These are phyloP conservation scores for Candida takata DNA, from an alignment of 805 yeast species.

Conservation along the genomic window DNA sequence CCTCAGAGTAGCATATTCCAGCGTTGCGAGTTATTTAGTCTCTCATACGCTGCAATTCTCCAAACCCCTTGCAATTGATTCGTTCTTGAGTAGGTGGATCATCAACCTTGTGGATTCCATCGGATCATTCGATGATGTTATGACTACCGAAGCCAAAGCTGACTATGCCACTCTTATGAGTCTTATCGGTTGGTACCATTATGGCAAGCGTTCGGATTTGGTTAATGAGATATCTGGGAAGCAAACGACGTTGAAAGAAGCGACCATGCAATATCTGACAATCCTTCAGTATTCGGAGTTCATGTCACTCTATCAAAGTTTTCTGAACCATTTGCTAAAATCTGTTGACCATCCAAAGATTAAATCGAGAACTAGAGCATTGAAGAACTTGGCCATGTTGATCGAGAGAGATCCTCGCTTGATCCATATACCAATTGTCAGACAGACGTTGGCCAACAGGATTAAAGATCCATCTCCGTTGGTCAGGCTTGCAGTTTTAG, in stretches of 20 bases:
- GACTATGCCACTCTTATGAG: slow-evolving; percentile 1
- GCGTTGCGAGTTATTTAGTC: not conserved
- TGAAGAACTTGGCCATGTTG: slow-evolving; percentile 53
- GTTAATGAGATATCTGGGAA: not conserved
- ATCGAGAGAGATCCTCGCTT: slow-evolving; percentile 47
- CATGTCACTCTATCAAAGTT: slow-evolving; percentile 39
- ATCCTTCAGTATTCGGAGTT: slow-evolving; percentile 12
- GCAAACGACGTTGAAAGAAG: not conserved
- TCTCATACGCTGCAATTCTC: too few species aligned
- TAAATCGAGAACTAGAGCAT: slow-evolving; percentile 54
- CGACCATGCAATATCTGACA: slow-evolving; percentile 1
- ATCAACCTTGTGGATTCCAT: slow-evolving; percentile 3
- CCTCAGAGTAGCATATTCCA: slow-evolving; percentile 1
- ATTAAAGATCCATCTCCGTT: slow-evolving; percentile 58
- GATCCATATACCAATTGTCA: slow-evolving; percentile 43
- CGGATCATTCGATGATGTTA: slow-evolving; percentile 1
- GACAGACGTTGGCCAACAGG: slow-evolving; percentile 41
- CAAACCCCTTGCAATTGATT: slow-evolving; percentile 2
- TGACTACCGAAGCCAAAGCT: not conserved
- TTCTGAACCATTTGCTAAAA: slow-evolving; percentile 42
- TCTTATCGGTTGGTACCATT: slow-evolving; percentile 1
- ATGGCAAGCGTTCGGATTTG: not conserved
- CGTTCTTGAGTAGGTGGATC: slow-evolving; percentile 19
- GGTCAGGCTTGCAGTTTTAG: slow-evolving; percentile 72
- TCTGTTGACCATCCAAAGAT: slow-evolving; percentile 43